Evolutionary conservation across 2,329 filamentous ascomycete genomes (phyloP), one percentile per base, ranked within the genome.

Genomic region (Akanthomyces dipterigenus): DNA sequence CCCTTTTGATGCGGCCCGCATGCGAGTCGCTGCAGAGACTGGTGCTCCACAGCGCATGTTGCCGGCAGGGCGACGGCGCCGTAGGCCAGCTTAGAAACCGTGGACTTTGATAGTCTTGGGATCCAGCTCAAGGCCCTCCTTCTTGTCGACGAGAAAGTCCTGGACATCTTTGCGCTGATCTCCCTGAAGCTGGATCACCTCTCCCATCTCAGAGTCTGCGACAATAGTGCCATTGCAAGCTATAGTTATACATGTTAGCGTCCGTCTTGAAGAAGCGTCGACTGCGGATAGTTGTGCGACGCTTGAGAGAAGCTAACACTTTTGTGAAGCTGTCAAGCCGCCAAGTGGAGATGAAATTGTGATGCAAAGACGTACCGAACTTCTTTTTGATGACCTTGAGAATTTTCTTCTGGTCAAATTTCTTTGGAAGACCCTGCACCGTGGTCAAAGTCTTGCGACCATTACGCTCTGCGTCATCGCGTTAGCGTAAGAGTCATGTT

Each of bases 181-280:
- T 73, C 95, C 95, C 80, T 99, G 95, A 75, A 99, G 89, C 85
- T 99, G 95, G 76, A 99, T 97, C 85, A 98, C 93, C 84, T 98
- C 93, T 76, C 93, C 93, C 91, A 97, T 96, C 80, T 96, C 92
- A 71, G 85, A 86, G 80, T 98, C 93, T 75, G 87, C 87, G 79
- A 98, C 93, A 78, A 98, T 96, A 81, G 93, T 98, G 86, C 95
- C 95, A 97, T 99, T 98, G 91, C 93, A 98, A 79, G 95, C 93
- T 91, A 65, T 60, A 38, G 11, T 69, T 54, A 31, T n/a, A 42
- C 14, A 16, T 36, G 49, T 60, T 60, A 54, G 57, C 12, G n/a
- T 4, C 6, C n/a, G 31, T 40, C 22, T 20, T 22, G 4, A 24
- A 11, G 14, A 22, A 53, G 16, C 36, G 31, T 45, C 7, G 42